Percentiles rank a stretch among this genome's conserved stretches.
These are phyloP conservation scores for Aspergillus heteromorphus DNA, from an alignment of 495 filamentous ascomycete genomes.

Conservation along the genomic window DNA sequence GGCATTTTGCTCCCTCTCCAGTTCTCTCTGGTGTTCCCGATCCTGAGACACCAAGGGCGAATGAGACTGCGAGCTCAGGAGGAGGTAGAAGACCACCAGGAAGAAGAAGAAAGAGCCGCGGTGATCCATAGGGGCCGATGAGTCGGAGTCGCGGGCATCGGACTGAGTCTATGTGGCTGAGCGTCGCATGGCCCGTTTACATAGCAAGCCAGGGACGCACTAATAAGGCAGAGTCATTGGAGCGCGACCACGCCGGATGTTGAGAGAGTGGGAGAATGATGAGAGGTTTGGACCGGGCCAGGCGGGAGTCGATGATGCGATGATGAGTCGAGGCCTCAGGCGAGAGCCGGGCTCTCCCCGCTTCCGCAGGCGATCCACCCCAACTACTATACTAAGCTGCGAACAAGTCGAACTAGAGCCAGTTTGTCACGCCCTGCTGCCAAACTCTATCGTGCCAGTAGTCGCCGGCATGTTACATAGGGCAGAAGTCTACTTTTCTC, in stretches of 20 bases:
- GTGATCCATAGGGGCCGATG: slow-evolving; percentile 42
- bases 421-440: too few relatives aligned
- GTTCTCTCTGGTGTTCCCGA: slow-evolving; percentile 38
- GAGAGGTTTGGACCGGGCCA: background rate
- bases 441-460: too few relatives aligned
- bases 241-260: background rate
- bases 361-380: background rate
- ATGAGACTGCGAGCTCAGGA: slow-evolving; percentile 41
- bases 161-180: slow-evolving; percentile 14
- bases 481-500: too few relatives aligned
- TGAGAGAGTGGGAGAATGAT: slow-evolving; percentile 8
- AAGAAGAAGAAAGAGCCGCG: slow-evolving; percentile 47
- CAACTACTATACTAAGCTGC: too few relatives aligned
- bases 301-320: slow-evolving; percentile 37
- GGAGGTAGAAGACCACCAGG: slow-evolving; percentile 45
- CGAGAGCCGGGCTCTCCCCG: background rate
- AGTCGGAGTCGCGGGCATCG: slow-evolving; percentile 25
- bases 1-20: slow-evolving; percentile 49
- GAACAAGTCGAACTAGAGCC: too few relatives aligned
- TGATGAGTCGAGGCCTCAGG: slow-evolving; percentile 23
- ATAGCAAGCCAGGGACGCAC: background rate
- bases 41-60: slow-evolving; percentile 43
- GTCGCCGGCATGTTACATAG: too few relatives aligned
- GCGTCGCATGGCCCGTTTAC: slow-evolving; percentile 17
- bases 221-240: background rate